Evolutionary conservation across 345 rosid genomes (phyloP).

Genomic region (Eucalyptus camaldulensis): DNA sequence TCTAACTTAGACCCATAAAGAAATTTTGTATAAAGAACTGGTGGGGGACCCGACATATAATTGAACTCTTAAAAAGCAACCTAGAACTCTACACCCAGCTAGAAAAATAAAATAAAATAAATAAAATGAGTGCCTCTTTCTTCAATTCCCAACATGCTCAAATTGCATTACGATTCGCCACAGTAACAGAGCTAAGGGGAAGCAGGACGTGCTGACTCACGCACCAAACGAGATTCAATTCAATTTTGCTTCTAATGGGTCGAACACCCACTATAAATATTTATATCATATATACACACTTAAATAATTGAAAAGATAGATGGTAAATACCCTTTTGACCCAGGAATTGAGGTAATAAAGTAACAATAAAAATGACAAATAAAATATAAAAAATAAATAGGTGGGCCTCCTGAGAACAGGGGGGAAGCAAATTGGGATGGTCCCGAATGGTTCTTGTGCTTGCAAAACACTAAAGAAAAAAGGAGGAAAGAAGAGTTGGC

Average conservation of each 20-base stretch:
- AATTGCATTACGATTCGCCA: conserved; percentile 7
- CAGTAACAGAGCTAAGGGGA: neutral
- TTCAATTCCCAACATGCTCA: neutral
- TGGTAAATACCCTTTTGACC: neutral
- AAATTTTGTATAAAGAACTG: neutral
- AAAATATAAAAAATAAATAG: neutral
- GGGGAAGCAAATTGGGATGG: conserved; percentile 33
- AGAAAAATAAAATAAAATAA: neutral
- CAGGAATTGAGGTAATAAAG: neutral
- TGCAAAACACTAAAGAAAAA: neutral
- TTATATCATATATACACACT: neutral
- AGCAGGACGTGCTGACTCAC: neutral
- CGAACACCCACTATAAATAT: neutral
- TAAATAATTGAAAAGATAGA: neutral
- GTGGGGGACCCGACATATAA: neutral
- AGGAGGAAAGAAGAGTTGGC: neutral
- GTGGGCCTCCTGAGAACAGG: conserved; percentile 27
- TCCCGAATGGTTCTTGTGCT: conserved; percentile 1
- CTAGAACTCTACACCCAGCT: neutral
- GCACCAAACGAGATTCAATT: neutral
- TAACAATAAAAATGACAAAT: neutral
- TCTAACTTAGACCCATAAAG: neutral
- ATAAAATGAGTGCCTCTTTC: neutral
- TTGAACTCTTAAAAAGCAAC: neutral
- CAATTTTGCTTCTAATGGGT: neutral